These are phyloP conservation scores for Rubia yunnanensis DNA, from an alignment of 257 asterid genomes.

Conservation along the genomic window DNA sequence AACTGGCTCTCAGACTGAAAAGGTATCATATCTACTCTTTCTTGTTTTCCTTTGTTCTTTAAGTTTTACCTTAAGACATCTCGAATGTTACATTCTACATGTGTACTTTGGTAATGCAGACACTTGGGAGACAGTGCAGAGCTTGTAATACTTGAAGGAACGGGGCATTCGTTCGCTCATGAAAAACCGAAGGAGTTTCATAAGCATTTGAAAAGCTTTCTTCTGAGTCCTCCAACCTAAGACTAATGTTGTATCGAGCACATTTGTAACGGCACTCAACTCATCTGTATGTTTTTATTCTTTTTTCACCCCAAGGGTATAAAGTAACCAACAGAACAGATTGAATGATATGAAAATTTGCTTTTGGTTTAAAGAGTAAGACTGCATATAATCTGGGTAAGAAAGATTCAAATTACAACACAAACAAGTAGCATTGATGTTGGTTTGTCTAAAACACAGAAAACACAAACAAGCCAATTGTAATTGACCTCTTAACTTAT, in stretches of 20 bases:
- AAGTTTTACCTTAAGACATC: too few relatives aligned
- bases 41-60: background rate
- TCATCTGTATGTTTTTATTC: background rate
- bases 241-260: background rate
- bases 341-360: background rate
- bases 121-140: constrained; percentile 48
- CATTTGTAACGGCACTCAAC: background rate
- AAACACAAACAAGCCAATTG: constrained; percentile 18
- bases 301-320: background rate
- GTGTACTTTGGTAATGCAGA: constrained; percentile 23
- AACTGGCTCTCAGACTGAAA: constrained; percentile 52
- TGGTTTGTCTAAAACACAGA: constrained; percentile 5
- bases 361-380: background rate
- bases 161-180: constrained; percentile 52
- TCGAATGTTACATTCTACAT: background rate
- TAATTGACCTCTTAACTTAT: constrained; percentile 14
- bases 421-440: background rate
- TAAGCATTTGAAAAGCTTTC: constrained; percentile 45
- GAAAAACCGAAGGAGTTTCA: constrained; percentile 51
- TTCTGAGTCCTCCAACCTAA: constrained; percentile 12
- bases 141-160: constrained; percentile 42
- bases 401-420: constrained; percentile 9
- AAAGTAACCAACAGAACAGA: background rate
- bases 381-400: background rate
- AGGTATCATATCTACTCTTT: constrained; percentile 23